Percentiles rank a stretch among this genome's conserved stretches.
These are phyloP conservation scores for Cephaloascus fragrans DNA, from an alignment of 805 yeast species.

Conservation along the genomic window DNA sequence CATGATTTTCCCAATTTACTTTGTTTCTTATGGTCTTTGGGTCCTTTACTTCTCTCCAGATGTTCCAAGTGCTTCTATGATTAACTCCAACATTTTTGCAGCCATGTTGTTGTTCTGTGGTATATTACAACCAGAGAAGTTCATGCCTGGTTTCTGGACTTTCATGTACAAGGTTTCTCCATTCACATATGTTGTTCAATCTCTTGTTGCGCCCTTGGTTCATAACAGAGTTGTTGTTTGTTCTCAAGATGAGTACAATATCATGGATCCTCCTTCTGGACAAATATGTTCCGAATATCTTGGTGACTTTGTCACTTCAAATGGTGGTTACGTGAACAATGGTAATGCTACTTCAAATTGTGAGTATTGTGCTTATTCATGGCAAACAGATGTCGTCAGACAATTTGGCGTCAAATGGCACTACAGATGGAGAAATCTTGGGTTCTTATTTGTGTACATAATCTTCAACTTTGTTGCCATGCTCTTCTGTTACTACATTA, in stretches of 20 bases:
- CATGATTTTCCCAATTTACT: constrained; percentile 11
- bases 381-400: constrained; percentile 18
- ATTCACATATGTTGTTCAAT: constrained; percentile 36
- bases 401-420: constrained; percentile 22
- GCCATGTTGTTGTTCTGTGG: constrained; percentile 26
- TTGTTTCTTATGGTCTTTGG: constrained; percentile 26
- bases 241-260: constrained; percentile 21
- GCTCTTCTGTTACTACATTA: constrained; percentile 21
- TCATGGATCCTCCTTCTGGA: constrained; percentile 33
- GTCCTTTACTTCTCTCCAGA: constrained; percentile 33
- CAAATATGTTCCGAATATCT: constrained; percentile 40
- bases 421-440: constrained; percentile 58
- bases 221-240: constrained; percentile 26
- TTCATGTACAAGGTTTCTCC: constrained; percentile 37
- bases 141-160: constrained; percentile 41
- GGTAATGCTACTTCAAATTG: constrained; percentile 19
- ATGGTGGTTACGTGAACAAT: constrained; percentile 33
- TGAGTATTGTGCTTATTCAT: constrained; percentile 19
- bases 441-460: constrained; percentile 39
- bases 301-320: constrained; percentile 16
- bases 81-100: constrained; percentile 25
- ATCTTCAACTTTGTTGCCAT: constrained; percentile 28
- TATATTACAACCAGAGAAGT: constrained; percentile 30
- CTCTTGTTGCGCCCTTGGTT: constrained; percentile 27
- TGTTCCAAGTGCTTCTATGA: constrained; percentile 30